phyloP scores from a whole-genome alignment of 2,329 filamentous ascomycete genomes.

The Phyllosticta citriasiana region DNA sequence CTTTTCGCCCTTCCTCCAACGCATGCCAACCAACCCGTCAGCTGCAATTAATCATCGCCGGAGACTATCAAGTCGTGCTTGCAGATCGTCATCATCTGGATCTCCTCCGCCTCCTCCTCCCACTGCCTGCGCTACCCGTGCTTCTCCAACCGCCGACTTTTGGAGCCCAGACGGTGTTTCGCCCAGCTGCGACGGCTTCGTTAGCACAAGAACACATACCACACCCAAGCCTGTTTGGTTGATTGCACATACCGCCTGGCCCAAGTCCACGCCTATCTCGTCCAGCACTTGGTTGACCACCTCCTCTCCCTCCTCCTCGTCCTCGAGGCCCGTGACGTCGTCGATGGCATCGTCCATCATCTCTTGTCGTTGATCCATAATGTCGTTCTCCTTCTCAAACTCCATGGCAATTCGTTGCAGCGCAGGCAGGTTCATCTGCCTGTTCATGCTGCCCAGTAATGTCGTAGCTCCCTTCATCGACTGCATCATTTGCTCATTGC shows the following conservation, averaged over 20 bases:
- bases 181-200: conserved; percentile 54
- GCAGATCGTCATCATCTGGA: conserved; percentile 72
- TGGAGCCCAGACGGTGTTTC: conserved; percentile 83
- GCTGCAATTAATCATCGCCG: conserved; percentile 36
- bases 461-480: conserved; percentile 97
- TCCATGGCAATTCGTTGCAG: conserved; percentile 97
- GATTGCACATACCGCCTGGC: conserved; percentile 58
- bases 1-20: conserved; percentile 5
- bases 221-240: not conserved
- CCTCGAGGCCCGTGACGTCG: conserved; percentile 81
- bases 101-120: conserved; percentile 47
- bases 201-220: conserved; percentile 10
- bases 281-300: conserved; percentile 94
- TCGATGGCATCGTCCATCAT: conserved; percentile 99
- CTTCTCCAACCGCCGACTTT: conserved; percentile 60
- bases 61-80: conserved; percentile 84
- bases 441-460: conserved; percentile 92
- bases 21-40: not conserved
- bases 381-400: conserved; percentile 96
- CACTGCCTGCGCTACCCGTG: conserved; percentile 76
- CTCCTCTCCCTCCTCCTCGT: conserved; percentile 94
- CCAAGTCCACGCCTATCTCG: conserved; percentile 91
- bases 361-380: conserved; percentile 97
- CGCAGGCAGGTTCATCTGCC: conserved; percentile 92
- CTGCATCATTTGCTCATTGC: conserved; percentile 99